Percentiles rank a stretch among this genome's conserved stretches.
Evolutionary conservation across 106 monocot genomes (phyloP).

Genomic region (Amphibolis antarctica): DNA sequence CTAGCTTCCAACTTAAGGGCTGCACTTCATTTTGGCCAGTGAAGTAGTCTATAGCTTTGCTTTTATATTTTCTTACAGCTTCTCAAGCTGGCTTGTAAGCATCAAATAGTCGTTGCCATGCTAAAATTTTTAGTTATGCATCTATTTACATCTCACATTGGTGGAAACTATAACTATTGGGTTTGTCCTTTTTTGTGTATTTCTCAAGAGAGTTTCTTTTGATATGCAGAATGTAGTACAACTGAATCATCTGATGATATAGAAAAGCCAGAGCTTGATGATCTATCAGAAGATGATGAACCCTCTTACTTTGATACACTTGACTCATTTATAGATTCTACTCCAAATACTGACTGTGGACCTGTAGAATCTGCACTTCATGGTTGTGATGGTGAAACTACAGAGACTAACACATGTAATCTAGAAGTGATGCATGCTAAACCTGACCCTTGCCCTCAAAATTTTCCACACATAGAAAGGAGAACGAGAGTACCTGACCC

Average conservation of each 20-base stretch:
- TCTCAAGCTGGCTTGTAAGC: no score
- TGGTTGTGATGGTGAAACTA: conserved; percentile 1
- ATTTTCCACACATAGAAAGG: conserved; percentile 23
- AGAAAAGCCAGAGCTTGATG: conserved; percentile 73
- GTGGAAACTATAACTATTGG: no score
- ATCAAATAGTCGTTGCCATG: no score
- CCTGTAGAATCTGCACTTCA: conserved; percentile 1
- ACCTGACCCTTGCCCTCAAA: not conserved
- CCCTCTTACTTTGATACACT: conserved; percentile 56
- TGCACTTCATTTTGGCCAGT: no score
- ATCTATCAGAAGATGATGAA: conserved; percentile 63
- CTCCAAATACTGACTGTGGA: not conserved
- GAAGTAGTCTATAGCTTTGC: no score
- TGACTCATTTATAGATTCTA: conserved; percentile 45
- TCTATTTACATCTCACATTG: no score
- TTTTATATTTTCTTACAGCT: no score
- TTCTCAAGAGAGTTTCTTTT: not conserved
- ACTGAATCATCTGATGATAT: conserved; percentile 91
- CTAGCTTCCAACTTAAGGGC: no score
- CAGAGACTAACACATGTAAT: conserved; percentile 4
- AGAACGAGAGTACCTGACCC: conserved; percentile 60
- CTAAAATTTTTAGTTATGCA: no score
- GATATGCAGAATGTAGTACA: conserved; percentile 64
- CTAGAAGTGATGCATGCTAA: conserved; percentile 8
- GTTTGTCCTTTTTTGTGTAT: no score